Percentiles rank a stretch among this genome's conserved stretches.
Conservation (phyloP, 495 filamentous ascomycete genomes). For the Annulohypoxylon maeteangense region DNA sequence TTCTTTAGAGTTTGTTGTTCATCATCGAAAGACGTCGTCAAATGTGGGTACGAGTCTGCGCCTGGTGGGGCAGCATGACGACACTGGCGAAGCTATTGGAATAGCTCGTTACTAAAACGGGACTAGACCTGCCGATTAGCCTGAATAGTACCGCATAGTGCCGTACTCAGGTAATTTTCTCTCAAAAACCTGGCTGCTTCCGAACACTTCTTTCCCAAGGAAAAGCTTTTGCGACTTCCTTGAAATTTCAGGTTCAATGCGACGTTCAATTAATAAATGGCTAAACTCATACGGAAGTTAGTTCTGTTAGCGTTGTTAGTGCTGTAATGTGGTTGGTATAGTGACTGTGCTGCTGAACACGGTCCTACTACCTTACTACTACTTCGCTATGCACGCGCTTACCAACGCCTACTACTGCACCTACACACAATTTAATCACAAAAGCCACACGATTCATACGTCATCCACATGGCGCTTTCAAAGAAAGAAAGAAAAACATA, state of each 20-base stretch:
- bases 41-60: constrained; percentile 18
- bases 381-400: too few species aligned
- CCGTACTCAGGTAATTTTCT: not conserved
- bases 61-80: constrained; percentile 36
- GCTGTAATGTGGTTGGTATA: too few species aligned
- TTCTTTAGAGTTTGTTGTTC: constrained; percentile 15
- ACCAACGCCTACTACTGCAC: not conserved
- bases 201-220: not conserved
- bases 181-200: not conserved
- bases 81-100: constrained; percentile 43
- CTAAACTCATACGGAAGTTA: not conserved
- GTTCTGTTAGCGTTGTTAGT: not conserved
- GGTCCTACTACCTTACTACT: not conserved
- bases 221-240: not conserved
- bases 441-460: constrained; percentile 26
- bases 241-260: not conserved
- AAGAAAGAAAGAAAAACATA: constrained; percentile 3
- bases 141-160: constrained; percentile 16
- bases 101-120: constrained; percentile 29
- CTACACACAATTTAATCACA: not conserved
- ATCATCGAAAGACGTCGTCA: constrained; percentile 33
- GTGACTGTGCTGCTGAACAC: too few species aligned
- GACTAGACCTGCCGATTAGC: constrained; percentile 33
- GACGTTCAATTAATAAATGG: constrained; percentile 7
- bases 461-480: constrained; percentile 23